Conservation (phyloP, 2,329 filamentous ascomycete species). For the Colletotrichum costaricense region DNA sequence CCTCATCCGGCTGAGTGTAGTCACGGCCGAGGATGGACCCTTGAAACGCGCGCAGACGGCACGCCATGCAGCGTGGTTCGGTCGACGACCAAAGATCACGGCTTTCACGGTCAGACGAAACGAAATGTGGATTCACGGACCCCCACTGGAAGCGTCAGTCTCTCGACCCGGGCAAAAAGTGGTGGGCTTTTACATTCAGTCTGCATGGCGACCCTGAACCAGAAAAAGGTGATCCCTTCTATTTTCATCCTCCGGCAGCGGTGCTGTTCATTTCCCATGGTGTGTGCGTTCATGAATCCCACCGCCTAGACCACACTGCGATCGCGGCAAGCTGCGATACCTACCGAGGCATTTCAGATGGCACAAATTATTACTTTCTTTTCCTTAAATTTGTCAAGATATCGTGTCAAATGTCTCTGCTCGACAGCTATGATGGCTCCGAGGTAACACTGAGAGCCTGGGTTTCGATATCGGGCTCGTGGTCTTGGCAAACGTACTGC, state of each 20-base stretch:
- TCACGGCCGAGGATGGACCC: conserved; percentile 12
- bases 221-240: background rate
- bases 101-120: conserved; percentile 27
- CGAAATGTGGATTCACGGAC: conserved; percentile 22
- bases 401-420: no score
- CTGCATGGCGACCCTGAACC: background rate
- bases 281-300: background rate
- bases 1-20: conserved; percentile 1
- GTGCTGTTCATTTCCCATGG: background rate
- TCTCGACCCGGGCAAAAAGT: background rate
- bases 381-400: background rate
- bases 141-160: conserved; percentile 6
- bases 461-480: background rate
- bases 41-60: conserved; percentile 27
- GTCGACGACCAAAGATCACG: conserved; percentile 1
- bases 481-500: background rate
- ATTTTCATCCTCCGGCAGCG: background rate
- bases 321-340: background rate
- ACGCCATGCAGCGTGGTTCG: conserved; percentile 20
- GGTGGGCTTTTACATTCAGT: background rate
- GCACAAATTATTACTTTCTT: background rate
- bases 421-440: background rate
- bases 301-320: background rate
- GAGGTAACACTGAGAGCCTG: background rate
- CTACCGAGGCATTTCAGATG: conserved; percentile 12